Evolutionary conservation across 495 filamentous ascomycete species (phyloP), one percentile per base, ranked within the genome.

Genomic region (Penicillium pulvis): DNA sequence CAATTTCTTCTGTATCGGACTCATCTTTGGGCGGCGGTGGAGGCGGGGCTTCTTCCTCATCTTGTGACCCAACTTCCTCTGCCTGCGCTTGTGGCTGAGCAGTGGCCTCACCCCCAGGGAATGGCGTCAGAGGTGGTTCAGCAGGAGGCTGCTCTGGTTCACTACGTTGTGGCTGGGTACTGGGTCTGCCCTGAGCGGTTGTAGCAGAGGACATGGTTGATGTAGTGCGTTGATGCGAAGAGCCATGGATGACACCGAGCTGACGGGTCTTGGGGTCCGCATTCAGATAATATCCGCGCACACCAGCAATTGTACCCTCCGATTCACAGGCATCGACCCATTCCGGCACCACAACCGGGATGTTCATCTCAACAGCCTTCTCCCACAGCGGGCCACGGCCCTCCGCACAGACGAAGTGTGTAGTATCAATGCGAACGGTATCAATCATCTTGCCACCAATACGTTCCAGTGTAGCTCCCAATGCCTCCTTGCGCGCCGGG

Each of bases 361-460:
- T 95, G 75, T 98, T 99, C 86, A 94, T 94, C 76, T 97, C 93
- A 41, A 91, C 87, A 14, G 95, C 94, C 71, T 91, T 92, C 75
- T 98, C 95, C 95, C 95, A 99, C 23, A 85, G 79, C 46, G 88
- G 81, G 9, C 94, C 94, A 17, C 92, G 79, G 2, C 93, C 93
- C 69, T 99, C 95, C n/a, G 90, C 93, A 61, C 93, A 97, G 50
- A 99, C 93, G 71, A 98, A 99, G 73, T 99, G 94, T 16, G 94
- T 99, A 4, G 94, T 99, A 66, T 99, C 94, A 58, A 99, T 98
- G 53, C 93, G 82, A 30, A 99, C 95, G 2, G 84, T 81, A 61
- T 98, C 95, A 49, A 91, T 89, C 55, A 97, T 76, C 76, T 94
- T 96, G 43, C 90, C 95, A 36, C 95, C 94, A 58, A 99, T 96